phyloP scores from a whole-genome alignment of 805 yeast species.

The Tetrapisispora namnaoensis region DNA sequence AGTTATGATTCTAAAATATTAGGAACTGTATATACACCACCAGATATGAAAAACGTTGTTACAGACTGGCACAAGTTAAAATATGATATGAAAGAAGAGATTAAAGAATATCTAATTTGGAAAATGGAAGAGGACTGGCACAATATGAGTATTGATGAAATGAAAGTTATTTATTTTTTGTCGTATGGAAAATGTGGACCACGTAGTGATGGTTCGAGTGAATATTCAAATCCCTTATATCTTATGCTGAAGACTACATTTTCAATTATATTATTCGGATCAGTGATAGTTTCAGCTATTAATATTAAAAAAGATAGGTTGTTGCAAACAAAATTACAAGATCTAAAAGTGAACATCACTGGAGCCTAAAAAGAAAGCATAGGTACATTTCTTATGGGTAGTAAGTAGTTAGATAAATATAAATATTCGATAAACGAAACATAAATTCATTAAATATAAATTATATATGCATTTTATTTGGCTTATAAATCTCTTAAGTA shows the following conservation, averaged over 20 bases:
- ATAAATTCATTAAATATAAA: background rate
- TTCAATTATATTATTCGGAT: slow-evolving; percentile 14
- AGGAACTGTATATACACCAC: slow-evolving; percentile 19
- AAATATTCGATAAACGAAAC: background rate
- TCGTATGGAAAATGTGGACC: slow-evolving; percentile 35
- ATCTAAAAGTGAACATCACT: background rate
- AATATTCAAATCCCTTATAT: slow-evolving; percentile 7
- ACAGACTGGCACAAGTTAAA: slow-evolving; percentile 28
- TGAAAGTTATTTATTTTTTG: slow-evolving; percentile 27
- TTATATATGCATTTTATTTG: background rate
- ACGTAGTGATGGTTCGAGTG: slow-evolving; percentile 8
- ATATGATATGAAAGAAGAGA: slow-evolving; percentile 28
- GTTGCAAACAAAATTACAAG: background rate
- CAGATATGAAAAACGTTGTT: slow-evolving; percentile 23
- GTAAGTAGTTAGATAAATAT: background rate
- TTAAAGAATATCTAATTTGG: slow-evolving; percentile 29
- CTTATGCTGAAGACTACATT: slow-evolving; percentile 17
- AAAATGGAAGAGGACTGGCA: slow-evolving; percentile 29
- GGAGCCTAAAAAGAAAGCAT: background rate
- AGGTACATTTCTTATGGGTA: too few relatives aligned
- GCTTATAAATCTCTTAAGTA: slow-evolving; percentile 43
- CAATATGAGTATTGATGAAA: slow-evolving; percentile 21
- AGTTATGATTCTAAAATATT: background rate
- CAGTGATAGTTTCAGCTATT: slow-evolving; percentile 8
- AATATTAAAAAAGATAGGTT: slow-evolving; percentile 7